phyloP scores from a whole-genome alignment of 192 early-diverging fungal species.

The Gaertneriomyces semiglobifer region DNA sequence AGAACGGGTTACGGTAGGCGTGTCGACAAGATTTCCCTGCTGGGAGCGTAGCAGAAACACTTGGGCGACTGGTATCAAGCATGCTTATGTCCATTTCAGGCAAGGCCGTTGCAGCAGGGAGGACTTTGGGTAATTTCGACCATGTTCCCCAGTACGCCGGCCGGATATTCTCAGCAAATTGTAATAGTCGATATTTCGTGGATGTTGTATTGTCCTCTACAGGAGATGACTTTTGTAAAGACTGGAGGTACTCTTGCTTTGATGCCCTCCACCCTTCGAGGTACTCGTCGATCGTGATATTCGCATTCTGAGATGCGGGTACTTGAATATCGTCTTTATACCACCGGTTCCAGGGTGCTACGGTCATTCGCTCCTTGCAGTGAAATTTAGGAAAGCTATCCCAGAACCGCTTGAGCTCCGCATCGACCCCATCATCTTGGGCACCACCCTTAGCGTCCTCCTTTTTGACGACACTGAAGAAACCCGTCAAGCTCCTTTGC shows the following conservation, averaged over 20 bases:
- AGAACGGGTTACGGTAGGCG: too few species aligned
- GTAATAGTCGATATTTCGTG: constrained; percentile 57
- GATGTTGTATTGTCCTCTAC: not conserved
- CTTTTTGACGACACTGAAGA: constrained; percentile 19
- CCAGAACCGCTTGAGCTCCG: constrained; percentile 24
- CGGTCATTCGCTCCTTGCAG: constrained; percentile 45
- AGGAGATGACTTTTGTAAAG: too few species aligned
- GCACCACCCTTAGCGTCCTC: constrained; percentile 12
- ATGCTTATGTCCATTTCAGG: constrained; percentile 49
- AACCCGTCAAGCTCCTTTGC: constrained; percentile 13
- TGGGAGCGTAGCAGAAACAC: too few species aligned
- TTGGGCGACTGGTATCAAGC: too few species aligned
- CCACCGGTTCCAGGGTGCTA: constrained; percentile 47
- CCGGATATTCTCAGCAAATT: constrained; percentile 67
- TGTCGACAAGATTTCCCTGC: too few species aligned
- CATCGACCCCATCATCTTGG: constrained; percentile 5
- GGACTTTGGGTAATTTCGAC: constrained; percentile 54
- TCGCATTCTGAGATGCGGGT: too few species aligned
- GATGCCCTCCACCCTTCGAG: too few species aligned
- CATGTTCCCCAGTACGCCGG: constrained; percentile 83
- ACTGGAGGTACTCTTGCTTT: too few species aligned
- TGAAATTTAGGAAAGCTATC: constrained; percentile 60
- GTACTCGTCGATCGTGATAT: too few species aligned
- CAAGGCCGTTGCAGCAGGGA: constrained; percentile 62
- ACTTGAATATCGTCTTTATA: not conserved